A percentile compares a stretch with the other conserved stretches of the same genome.
Evolutionary conservation across 495 filamentous ascomycete species (phyloP).

Genomic region (Letharia lupina): DNA sequence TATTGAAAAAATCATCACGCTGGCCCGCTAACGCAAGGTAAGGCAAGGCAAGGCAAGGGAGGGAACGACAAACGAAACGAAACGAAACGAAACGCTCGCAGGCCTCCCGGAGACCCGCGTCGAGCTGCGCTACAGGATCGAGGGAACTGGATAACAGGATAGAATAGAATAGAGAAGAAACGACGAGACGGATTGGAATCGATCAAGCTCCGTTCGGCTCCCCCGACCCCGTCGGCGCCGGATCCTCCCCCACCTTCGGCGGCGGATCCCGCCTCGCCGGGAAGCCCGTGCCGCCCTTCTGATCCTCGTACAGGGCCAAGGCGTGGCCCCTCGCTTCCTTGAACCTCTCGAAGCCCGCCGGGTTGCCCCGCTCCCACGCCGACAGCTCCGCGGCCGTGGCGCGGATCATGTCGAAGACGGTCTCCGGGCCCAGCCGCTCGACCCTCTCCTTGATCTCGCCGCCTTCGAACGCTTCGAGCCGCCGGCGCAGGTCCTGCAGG

Average conservation of each 20-base stretch:
- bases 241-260: background rate
- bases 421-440: conserved; percentile 46
- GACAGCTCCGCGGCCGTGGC: conserved; percentile 47
- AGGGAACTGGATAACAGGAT: too few relatives aligned
- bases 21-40: too few relatives aligned
- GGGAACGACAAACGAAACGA: too few relatives aligned
- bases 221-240: background rate
- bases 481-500: conserved; percentile 46
- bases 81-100: too few relatives aligned
- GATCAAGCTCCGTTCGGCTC: too few relatives aligned
- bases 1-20: too few relatives aligned
- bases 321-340: conserved; percentile 19
- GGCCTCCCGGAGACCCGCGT: too few relatives aligned
- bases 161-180: too few relatives aligned
- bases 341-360: conserved; percentile 29
- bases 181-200: too few relatives aligned
- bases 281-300: background rate
- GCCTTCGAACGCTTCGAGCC: conserved; percentile 57
- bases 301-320: conserved; percentile 12
- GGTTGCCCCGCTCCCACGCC: conserved; percentile 47
- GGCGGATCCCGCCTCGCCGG: background rate
- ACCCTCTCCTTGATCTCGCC: conserved; percentile 50
- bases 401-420: conserved; percentile 51
- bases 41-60: too few relatives aligned
- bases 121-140: too few relatives aligned